Base-by-base conservation (phyloP, 2,329 filamentous ascomycete species). In the Coniochaeta prunicola region DNA sequence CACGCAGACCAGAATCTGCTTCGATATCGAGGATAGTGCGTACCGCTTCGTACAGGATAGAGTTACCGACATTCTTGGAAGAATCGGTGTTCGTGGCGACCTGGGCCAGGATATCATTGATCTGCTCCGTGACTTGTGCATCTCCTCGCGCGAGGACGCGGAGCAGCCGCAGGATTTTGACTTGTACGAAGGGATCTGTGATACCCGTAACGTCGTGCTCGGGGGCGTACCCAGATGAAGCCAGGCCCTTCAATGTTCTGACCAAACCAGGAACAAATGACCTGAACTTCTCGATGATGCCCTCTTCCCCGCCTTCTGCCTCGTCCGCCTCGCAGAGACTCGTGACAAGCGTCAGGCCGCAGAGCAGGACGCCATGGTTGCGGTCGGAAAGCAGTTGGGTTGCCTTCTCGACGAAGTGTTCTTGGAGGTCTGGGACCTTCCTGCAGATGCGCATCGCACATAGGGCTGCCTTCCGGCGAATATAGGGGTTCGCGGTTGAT, bases 131-230 rank as follows among this genome's bases (percentile, higher is more conserved):
- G 28, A 91, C 92, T 61, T 92, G 82, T 12, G 86, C 79, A 72
- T 99, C 92, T 36, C 93, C 92, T 62, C 92, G 86, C 17, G 89
- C 93, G 53, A 99, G 80, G 64, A 96, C 90, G 64, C 93, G 84
- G 57, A 99, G 78, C 57, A 99, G 77, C 59, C 90, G 87, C 58
- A 99, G 79, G 59, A 99, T 92, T 78, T 97, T 99, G 76, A 96
- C 92, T 76, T 99, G 94, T 54, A 99, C 75, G 77, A 99, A 99
- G 0, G 94, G 94, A 73, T 99, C 96, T 42, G 93, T 96, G 63
- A 99, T 96, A 38, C 96, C 96, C 19, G 92, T 97, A 48, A 99
- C 94, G 74, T 99, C 94, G 72, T 99, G 96, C 71, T 99, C 94
- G 3, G 94, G 94, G 12, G 94, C 91, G 74, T 99, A 99, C 56